Conservation (phyloP, 768 basidiomycete species). For the Bullera alba region DNA sequence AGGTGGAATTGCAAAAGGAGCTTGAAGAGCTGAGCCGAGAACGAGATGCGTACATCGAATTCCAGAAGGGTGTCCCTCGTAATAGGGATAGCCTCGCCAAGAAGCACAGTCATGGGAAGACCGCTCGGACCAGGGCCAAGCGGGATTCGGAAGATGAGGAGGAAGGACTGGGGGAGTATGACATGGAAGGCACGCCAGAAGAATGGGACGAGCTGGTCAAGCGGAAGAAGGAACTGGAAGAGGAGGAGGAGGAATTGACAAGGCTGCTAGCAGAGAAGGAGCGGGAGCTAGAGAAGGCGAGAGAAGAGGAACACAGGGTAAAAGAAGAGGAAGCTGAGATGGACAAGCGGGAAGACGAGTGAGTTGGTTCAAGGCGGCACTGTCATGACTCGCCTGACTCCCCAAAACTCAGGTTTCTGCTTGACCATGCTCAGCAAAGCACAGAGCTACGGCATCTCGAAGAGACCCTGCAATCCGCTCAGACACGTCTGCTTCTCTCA, state of each 20-base stretch:
- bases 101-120: too few relatives aligned
- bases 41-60: constrained; percentile 85
- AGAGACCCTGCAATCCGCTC: constrained; percentile 25
- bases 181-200: constrained; percentile 29
- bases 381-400: constrained; percentile 2
- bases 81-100: constrained; percentile 67
- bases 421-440: constrained; percentile 11
- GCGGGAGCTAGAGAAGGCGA: constrained; percentile 67
- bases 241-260: constrained; percentile 64
- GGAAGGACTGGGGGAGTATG: constrained; percentile 45
- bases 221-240: constrained; percentile 63
- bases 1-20: constrained; percentile 66
- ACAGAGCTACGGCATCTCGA: constrained; percentile 11
- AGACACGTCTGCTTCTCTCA: constrained; percentile 39
- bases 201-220: constrained; percentile 50
- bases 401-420: constrained; percentile 17
- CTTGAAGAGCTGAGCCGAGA: constrained; percentile 87
- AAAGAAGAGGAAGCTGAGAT: constrained; percentile 68
- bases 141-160: constrained; percentile 53
- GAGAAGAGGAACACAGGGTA: constrained; percentile 75
- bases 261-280: constrained; percentile 65
- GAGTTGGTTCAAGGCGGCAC: constrained; percentile 17
- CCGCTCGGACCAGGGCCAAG: constrained; percentile 7
- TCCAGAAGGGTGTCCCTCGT: constrained; percentile 77
- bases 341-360: constrained; percentile 47